Percentiles rank a stretch among this genome's conserved stretches.
phyloP scores from a whole-genome alignment of 805 yeast genomes.

The Priceomyces carsonii region DNA sequence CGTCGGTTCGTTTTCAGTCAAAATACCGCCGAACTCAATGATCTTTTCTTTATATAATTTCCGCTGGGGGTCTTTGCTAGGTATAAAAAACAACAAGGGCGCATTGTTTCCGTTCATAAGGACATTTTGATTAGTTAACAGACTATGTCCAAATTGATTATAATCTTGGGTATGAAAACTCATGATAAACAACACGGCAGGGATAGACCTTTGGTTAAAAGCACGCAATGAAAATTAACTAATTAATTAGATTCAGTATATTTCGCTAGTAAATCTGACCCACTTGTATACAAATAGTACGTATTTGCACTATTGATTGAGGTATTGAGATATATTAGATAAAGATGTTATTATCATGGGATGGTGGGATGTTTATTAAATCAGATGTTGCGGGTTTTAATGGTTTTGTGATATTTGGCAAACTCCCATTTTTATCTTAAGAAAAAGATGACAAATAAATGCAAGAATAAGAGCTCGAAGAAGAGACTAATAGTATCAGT shows the following conservation, averaged over 20 bases:
- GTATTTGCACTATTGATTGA: too few relatives aligned
- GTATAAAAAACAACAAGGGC: constrained; percentile 17
- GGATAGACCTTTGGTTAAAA: too few relatives aligned
- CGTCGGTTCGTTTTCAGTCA: constrained; percentile 13
- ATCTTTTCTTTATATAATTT: constrained; percentile 14
- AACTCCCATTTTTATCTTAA: too few relatives aligned
- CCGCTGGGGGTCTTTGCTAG: constrained; percentile 14
- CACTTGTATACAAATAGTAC: too few relatives aligned
- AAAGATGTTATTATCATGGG: constrained; percentile 4
- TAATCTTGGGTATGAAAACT: constrained; percentile 12
- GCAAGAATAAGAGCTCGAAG: too few relatives aligned
- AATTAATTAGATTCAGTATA: too few relatives aligned
- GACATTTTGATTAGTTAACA: constrained; percentile 2
- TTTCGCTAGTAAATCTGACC: too few relatives aligned
- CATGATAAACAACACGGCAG: too few relatives aligned
- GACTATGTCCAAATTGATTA: constrained; percentile 5
- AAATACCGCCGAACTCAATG: constrained; percentile 20
- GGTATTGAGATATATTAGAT: too few relatives aligned
- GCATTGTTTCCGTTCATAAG: constrained; percentile 9
- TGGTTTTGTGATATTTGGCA: constrained; percentile 5
- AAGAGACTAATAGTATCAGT: too few relatives aligned
- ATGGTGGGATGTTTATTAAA: constrained; percentile 6
- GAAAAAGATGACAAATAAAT: too few relatives aligned
- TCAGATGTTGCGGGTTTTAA: constrained; percentile 7
- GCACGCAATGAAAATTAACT: too few relatives aligned